phyloP scores from a whole-genome alignment of 148 eudicot species.

The Polygonum aviculare region DNA sequence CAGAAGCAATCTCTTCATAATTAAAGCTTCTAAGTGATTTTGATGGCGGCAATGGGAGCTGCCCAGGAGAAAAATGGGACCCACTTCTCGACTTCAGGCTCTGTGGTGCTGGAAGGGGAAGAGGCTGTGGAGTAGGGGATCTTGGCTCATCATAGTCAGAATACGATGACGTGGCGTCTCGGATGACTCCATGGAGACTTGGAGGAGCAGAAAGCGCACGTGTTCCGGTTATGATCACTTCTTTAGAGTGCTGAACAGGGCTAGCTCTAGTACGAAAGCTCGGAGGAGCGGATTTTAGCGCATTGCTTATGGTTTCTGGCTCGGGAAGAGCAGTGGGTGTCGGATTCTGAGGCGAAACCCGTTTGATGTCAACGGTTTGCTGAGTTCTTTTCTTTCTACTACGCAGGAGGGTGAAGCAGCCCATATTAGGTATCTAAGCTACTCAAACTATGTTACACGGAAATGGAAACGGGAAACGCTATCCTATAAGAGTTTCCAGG shows the following conservation, averaged over 20 bases:
- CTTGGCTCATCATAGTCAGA: slow-evolving; percentile 52
- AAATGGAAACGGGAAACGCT: too few relatives aligned
- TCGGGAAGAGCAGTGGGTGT: slow-evolving; percentile 66
- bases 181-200: slow-evolving; percentile 56
- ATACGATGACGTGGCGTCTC: slow-evolving; percentile 41
- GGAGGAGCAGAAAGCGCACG: slow-evolving; percentile 84
- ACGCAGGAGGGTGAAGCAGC: slow-evolving; percentile 68
- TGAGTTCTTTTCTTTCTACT: slow-evolving; percentile 72
- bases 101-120: slow-evolving; percentile 84
- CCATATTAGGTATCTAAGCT: slow-evolving; percentile 41
- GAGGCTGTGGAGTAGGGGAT: slow-evolving; percentile 75
- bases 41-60: slow-evolving; percentile 58
- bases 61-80: slow-evolving; percentile 57
- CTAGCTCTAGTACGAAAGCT: slow-evolving; percentile 61
- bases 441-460: not conserved
- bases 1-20: slow-evolving; percentile 62
- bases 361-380: slow-evolving; percentile 35
- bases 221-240: slow-evolving; percentile 22
- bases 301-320: slow-evolving; percentile 38
- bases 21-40: slow-evolving; percentile 50
- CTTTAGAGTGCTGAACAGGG: slow-evolving; percentile 32
- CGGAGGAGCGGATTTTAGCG: slow-evolving; percentile 86
- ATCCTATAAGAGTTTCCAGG: too few relatives aligned
- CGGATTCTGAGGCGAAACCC: slow-evolving; percentile 54
- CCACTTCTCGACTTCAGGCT: slow-evolving; percentile 38